These are phyloP conservation scores for Penicillium sp. DNA, from an alignment of 2,329 filamentous ascomycete genomes.

Conservation along the genomic window DNA sequence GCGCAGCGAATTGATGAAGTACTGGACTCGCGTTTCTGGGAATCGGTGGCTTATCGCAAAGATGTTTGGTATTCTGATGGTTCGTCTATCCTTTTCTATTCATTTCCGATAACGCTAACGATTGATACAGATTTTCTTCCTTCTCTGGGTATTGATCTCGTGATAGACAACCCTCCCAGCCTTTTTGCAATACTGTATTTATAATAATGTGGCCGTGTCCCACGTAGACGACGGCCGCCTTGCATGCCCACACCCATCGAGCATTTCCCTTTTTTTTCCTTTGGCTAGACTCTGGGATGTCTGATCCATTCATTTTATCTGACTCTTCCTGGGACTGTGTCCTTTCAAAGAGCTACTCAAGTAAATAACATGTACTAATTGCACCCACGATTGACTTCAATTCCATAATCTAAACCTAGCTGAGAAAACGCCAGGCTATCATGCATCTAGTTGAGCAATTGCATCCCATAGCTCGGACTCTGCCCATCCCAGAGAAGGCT, in stretches of 20 bases:
- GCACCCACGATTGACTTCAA: slow-evolving; percentile 2
- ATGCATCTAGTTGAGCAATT: slow-evolving; percentile 13
- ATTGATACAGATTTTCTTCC: slow-evolving; percentile 63
- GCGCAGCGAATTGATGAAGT: slow-evolving; percentile 94
- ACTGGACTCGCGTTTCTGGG: slow-evolving; percentile 88
- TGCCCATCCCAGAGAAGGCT: slow-evolving; percentile 22
- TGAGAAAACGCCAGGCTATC: not conserved
- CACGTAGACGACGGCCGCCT: slow-evolving; percentile 19
- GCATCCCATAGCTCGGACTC: slow-evolving; percentile 22
- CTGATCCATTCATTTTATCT: slow-evolving; percentile 10
- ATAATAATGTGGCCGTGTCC: slow-evolving; percentile 27
- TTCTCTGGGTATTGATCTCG: slow-evolving; percentile 65
- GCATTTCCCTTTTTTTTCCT: slow-evolving; percentile 17
- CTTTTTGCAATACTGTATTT: slow-evolving; percentile 30
- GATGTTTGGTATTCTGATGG: slow-evolving; percentile 77
- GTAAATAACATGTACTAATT: slow-evolving; percentile 24
- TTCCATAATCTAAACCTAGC: not conserved
- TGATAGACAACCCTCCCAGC: slow-evolving; percentile 23
- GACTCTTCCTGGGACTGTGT: slow-evolving; percentile 19
- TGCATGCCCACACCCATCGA: slow-evolving; percentile 16
- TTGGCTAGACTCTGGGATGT: slow-evolving; percentile 25
- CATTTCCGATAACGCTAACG: slow-evolving; percentile 9
- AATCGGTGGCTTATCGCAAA: slow-evolving; percentile 93
- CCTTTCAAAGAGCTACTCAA: slow-evolving; percentile 8
- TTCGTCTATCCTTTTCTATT: slow-evolving; percentile 22